Percentiles rank a stretch among this genome's conserved stretches.
These are phyloP conservation scores for Fennellomyces sp. DNA, from an alignment of 371 early-diverging fungal genomes.

Conservation along the genomic window DNA sequence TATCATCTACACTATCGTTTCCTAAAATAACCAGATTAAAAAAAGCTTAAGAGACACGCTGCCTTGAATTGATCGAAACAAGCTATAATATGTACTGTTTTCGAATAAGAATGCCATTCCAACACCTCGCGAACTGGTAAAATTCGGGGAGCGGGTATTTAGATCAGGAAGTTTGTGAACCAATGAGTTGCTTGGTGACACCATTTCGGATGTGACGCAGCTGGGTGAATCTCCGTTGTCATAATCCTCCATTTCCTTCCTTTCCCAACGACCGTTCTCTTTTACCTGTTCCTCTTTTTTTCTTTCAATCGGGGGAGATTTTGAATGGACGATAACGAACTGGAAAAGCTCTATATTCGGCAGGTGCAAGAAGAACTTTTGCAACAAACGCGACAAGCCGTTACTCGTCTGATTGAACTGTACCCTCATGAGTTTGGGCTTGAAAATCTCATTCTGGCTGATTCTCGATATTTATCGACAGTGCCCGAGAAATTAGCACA, in stretches of 20 bases:
- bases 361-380: conserved; percentile 37
- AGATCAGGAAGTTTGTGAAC: no score
- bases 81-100: no score
- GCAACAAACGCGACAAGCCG: conserved; percentile 32
- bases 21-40: no score
- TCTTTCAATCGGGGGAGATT: not conserved
- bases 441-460: conserved; percentile 32
- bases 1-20: no score
- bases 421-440: conserved; percentile 43
- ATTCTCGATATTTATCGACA: conserved; percentile 15
- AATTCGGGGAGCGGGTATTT: no score
- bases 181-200: not conserved
- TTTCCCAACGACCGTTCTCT: not conserved
- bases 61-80: no score
- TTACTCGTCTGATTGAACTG: conserved; percentile 35
- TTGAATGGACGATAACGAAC: conserved; percentile 6
- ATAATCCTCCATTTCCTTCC: not conserved
- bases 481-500: conserved; percentile 33
- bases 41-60: no score
- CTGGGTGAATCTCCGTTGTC: not conserved
- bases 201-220: no score
- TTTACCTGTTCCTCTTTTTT: no score
- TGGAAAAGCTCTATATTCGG: conserved; percentile 21
- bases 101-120: no score
- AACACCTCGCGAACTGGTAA: no score